phyloP scores from a whole-genome alignment of 352 stramenopile species.

The Phytophthora parvispora region DNA sequence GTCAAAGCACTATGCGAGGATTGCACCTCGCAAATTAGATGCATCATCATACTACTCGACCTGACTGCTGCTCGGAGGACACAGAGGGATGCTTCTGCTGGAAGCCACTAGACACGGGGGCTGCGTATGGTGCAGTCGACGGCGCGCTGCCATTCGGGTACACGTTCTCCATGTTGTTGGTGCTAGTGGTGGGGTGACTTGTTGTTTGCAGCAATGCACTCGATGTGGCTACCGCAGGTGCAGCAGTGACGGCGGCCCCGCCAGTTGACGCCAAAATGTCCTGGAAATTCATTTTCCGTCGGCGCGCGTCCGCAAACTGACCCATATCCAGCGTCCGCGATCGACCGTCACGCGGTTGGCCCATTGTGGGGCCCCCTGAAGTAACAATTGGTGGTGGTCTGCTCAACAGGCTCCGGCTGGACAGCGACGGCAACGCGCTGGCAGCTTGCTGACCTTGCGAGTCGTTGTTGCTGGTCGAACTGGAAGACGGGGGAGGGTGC shows the following conservation, averaged over 20 bases:
- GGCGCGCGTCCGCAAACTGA: slow-evolving; percentile 78
- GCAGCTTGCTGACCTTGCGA: slow-evolving; percentile 27
- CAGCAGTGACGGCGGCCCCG: slow-evolving; percentile 10
- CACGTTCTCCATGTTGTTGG: slow-evolving; percentile 58
- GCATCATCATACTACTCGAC: slow-evolving; percentile 64
- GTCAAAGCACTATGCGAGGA: slow-evolving; percentile 27
- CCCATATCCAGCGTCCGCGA: slow-evolving; percentile 91
- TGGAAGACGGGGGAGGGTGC: slow-evolving; percentile 24
- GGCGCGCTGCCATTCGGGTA: slow-evolving; percentile 48
- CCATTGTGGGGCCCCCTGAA: slow-evolving; percentile 61
- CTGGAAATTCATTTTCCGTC: slow-evolving; percentile 91
- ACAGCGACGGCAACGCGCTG: slow-evolving; percentile 64
- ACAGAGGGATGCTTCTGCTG: slow-evolving; percentile 28
- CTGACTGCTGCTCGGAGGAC: slow-evolving; percentile 35
- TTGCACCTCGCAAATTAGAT: slow-evolving; percentile 32
- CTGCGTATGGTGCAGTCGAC: slow-evolving; percentile 27
- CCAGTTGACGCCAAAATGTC: slow-evolving; percentile 82
- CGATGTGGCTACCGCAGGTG: slow-evolving; percentile 17
- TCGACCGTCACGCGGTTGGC: slow-evolving; percentile 78
- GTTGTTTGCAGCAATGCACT: slow-evolving; percentile 19
- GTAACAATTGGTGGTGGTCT: slow-evolving; percentile 32
- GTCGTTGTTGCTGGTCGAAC: slow-evolving; percentile 15
- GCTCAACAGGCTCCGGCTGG: slow-evolving; percentile 56
- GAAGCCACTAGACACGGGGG: slow-evolving; percentile 22
- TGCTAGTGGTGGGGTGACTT: slow-evolving; percentile 13